Evolutionary conservation across 2,329 filamentous ascomycete genomes (phyloP), one percentile per base, ranked within the genome.

Genomic region (Monilinia polystroma): DNA sequence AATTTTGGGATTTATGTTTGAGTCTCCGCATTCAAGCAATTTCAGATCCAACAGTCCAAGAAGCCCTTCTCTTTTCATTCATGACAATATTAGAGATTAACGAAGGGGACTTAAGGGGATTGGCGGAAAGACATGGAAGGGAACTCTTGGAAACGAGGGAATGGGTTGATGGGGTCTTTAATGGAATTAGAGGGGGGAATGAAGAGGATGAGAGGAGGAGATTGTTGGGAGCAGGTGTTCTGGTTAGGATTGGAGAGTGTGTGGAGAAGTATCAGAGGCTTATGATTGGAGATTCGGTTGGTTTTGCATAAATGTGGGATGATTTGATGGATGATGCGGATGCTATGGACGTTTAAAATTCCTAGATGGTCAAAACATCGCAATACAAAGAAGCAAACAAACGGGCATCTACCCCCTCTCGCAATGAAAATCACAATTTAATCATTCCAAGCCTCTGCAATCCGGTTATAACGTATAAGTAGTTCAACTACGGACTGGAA

Each of bases 91-190:
- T 99, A 18, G 92, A 97, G 74, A 83, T 96, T 49, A 96, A 96
- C 68, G 87, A 85, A 45, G 59, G 43, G 4, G 87, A 92, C 68
- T 86, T 90, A 79, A 81, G 87, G 72, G 82, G 87, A 1, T 77
- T 99, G 3, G 94, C 92, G 59, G 86, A 88, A 68, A 86, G 89
- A 67, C 86, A 92, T 72, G 88, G 90, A 0, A 86, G 87, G 66
- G 88, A 94, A 76, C 80, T 98, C 29, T 83, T 96, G 63, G 94
- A 98, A 82, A 90, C 92, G 68, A 86, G 91, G 73, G 90, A 92
- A 74, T 99, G 95, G 95, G 90, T 91, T 1, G 84, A 87, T 54
- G 82, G 82, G 65, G 84, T 97, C 1, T 96, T 97, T 77, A 86
- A 90, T 68, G 81, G 81, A 8, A 23, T 73, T 35, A 66, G 69